These are phyloP conservation scores for Ailanthus altissimus DNA, from an alignment of 345 rosid species.

Conservation along the genomic window DNA sequence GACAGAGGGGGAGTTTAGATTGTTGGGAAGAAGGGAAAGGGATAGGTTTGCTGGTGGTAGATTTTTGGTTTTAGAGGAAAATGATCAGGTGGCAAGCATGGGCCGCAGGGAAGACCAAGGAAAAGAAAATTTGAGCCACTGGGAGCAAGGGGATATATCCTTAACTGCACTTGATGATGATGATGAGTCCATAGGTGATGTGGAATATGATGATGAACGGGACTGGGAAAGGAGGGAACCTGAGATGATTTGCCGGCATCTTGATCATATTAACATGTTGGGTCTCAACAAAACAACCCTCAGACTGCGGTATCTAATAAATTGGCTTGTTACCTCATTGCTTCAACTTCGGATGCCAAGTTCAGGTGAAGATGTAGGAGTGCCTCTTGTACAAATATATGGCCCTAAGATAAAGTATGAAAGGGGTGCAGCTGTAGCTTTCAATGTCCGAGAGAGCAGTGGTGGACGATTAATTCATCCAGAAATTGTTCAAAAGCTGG, in stretches of 20 bases:
- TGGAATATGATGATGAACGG: conserved; percentile 54
- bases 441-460: conserved; percentile 45
- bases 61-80: conserved; percentile 48
- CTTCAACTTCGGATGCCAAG: conserved; percentile 65
- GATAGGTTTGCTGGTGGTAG: conserved; percentile 47
- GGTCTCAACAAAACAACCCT: conserved; percentile 82
- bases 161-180: conserved; percentile 48
- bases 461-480: conserved; percentile 48
- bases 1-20: conserved; percentile 68
- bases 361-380: conserved; percentile 42
- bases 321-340: conserved; percentile 86
- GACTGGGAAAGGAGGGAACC: conserved; percentile 80
- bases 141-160: conserved; percentile 65
- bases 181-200: conserved; percentile 54
- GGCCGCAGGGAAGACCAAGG: conserved; percentile 45
- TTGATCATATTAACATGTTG: conserved; percentile 71
- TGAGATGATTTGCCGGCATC: conserved; percentile 69
- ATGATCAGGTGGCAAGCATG: conserved; percentile 46
- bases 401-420: conserved; percentile 78
- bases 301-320: conserved; percentile 68
- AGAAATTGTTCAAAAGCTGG: conserved; percentile 59
- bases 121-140: conserved; percentile 37
- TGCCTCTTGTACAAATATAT: conserved; percentile 59
- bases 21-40: conserved; percentile 60
- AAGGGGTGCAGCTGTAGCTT: conserved; percentile 69